Percentiles rank a stretch among this genome's conserved stretches.
These are phyloP conservation scores for Larix kaempferi DNA, from an alignment of 75 land plant species.

Conservation along the genomic window DNA sequence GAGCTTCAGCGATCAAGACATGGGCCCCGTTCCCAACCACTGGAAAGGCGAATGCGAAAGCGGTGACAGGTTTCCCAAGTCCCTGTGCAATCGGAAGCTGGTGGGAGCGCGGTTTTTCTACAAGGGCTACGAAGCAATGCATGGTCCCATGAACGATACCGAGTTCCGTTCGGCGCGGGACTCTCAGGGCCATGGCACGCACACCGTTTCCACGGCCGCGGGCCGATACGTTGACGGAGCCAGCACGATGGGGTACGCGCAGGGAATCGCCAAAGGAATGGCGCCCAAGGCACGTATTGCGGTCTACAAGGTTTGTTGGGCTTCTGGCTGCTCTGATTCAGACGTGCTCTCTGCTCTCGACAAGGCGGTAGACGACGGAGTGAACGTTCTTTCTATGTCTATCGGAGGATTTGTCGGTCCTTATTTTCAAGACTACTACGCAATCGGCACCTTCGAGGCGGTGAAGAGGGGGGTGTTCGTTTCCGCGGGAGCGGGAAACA, in stretches of 20 bases:
- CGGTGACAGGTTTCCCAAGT: constrained; percentile 25
- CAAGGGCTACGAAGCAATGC: constrained; percentile 66
- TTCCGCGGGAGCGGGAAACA: constrained; percentile 87
- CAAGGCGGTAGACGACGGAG: constrained; percentile 80
- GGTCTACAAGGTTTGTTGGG: constrained; percentile 94
- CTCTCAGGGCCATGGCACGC: constrained; percentile 91
- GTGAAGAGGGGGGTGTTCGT: constrained; percentile 64
- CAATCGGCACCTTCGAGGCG: constrained; percentile 90
- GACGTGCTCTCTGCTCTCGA: constrained; percentile 94
- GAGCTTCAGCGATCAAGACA: constrained; percentile 62
- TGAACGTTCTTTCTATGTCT: constrained; percentile 72
- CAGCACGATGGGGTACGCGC: constrained; percentile 62
- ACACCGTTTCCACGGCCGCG: constrained; percentile 91
- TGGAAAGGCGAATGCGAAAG: constrained; percentile 64
- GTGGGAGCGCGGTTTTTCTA: constrained; percentile 74
- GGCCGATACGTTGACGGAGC: constrained; percentile 61
- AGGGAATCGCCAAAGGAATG: constrained; percentile 76
- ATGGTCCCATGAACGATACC: constrained; percentile 49
- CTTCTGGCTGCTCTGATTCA: constrained; percentile 77
- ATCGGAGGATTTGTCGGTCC: constrained; percentile 73
- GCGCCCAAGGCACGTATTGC: constrained; percentile 83
- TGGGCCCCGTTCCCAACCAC: constrained; percentile 38
- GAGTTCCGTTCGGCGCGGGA: constrained; percentile 65
- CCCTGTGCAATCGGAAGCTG: constrained; percentile 63
- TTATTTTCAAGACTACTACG: constrained; percentile 68